Conservation (phyloP, 2,329 filamentous ascomycete species). For the Dothistroma septosporum region DNA sequence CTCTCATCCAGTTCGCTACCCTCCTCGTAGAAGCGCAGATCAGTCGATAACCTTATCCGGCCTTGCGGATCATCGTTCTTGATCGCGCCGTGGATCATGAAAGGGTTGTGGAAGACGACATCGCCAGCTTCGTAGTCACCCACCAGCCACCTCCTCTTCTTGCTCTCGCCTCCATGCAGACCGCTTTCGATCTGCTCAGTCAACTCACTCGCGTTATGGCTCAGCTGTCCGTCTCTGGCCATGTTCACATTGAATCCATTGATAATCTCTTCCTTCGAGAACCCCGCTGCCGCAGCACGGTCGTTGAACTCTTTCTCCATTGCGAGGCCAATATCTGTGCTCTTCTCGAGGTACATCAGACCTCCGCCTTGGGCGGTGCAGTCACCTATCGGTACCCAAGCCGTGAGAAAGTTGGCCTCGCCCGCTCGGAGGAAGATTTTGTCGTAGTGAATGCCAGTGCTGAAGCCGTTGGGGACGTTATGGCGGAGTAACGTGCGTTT, state of each 20-base stretch:
- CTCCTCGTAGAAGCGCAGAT: constrained; percentile 41
- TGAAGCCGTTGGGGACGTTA: constrained; percentile 37
- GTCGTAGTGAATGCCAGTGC: constrained; percentile 43
- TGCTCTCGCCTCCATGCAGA: constrained; percentile 2
- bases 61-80: constrained; percentile 40
- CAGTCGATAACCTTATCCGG: constrained; percentile 41
- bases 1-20: constrained; percentile 33
- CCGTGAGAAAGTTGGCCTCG: constrained; percentile 33
- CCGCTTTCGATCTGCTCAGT: background rate
- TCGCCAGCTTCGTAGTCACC: constrained; percentile 54
- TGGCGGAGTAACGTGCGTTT: constrained; percentile 40
- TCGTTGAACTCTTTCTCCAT: constrained; percentile 40
- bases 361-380: constrained; percentile 37
- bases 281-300: constrained; percentile 18
- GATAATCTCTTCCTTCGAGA: constrained; percentile 36
- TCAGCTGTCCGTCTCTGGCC: constrained; percentile 28
- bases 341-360: constrained; percentile 42
- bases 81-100: constrained; percentile 40
- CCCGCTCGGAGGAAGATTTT: constrained; percentile 41
- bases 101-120: constrained; percentile 47
- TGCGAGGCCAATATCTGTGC: constrained; percentile 33
- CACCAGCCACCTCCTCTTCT: constrained; percentile 44
- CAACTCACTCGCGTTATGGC: constrained; percentile 13
- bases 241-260: constrained; percentile 40
- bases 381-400: constrained; percentile 41